phyloP scores from a whole-genome alignment of 169 alveolate species.

The Plasmodium malariae region DNA sequence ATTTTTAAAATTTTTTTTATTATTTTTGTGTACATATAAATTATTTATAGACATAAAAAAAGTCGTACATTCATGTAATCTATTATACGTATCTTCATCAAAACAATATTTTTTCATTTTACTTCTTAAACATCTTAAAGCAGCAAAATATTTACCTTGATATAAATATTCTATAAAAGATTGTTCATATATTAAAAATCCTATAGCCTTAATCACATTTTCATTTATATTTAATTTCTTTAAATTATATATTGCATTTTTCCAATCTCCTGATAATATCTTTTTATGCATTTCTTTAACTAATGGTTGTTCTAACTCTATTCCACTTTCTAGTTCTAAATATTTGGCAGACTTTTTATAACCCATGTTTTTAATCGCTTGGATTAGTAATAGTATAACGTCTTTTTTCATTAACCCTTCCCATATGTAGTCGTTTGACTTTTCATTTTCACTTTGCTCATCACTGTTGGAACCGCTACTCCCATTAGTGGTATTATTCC shows the following conservation, averaged over 20 bases:
- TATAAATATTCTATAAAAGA: slow-evolving; percentile 80
- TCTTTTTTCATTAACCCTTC: slow-evolving; percentile 66
- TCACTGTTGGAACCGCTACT: neutral
- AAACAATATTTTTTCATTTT: slow-evolving; percentile 28
- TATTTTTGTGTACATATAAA: neutral
- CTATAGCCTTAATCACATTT: slow-evolving; percentile 79
- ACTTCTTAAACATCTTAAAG: slow-evolving; percentile 81
- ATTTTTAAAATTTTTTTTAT: slow-evolving; percentile 17
- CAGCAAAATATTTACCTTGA: slow-evolving; percentile 76
- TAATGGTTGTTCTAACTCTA: slow-evolving; percentile 76
- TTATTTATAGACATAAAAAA: slow-evolving; percentile 38
- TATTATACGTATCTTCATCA: slow-evolving; percentile 69
- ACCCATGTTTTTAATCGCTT: slow-evolving; percentile 70
- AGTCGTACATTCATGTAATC: slow-evolving; percentile 69
- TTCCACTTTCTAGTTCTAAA: slow-evolving; percentile 82
- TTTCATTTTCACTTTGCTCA: neutral
- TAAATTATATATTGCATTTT: slow-evolving; percentile 76
- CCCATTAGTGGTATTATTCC: neutral
- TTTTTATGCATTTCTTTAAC: slow-evolving; percentile 76
- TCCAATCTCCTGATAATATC: slow-evolving; percentile 78
- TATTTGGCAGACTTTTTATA: slow-evolving; percentile 75
- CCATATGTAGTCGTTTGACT: slow-evolving; percentile 15
- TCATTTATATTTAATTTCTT: slow-evolving; percentile 62
- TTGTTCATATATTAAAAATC: slow-evolving; percentile 82
- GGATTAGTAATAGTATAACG: slow-evolving; percentile 39